Evolutionary conservation across 208 protist species (phyloP).

Genomic region (Entamoeba dispar): DNA sequence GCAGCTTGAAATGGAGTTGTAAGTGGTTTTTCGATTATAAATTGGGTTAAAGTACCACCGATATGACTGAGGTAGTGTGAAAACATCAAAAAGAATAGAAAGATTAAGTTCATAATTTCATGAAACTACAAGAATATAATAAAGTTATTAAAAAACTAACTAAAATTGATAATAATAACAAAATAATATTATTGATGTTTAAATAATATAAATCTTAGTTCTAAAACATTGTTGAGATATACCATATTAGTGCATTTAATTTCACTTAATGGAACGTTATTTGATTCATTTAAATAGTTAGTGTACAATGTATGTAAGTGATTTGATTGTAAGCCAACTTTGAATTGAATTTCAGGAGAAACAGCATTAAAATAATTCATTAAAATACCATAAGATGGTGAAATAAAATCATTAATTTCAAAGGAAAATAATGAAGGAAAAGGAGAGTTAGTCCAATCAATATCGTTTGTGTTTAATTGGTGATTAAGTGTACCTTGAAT

Average conservation of each 20-base stretch:
- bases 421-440: background rate
- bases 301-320: background rate
- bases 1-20: background rate
- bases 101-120: too few relatives aligned
- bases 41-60: background rate
- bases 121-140: too few relatives aligned
- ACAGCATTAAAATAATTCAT: background rate
- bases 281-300: too few relatives aligned
- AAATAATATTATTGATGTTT: too few relatives aligned
- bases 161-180: too few relatives aligned
- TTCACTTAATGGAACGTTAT: too few relatives aligned
- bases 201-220: too few relatives aligned
- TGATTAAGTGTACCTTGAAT: background rate
- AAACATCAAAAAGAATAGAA: too few relatives aligned
- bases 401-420: background rate
- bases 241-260: too few relatives aligned
- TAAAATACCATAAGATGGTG: background rate
- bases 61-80: too few relatives aligned
- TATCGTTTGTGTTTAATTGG: background rate
- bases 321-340: background rate
- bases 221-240: too few relatives aligned
- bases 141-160: too few relatives aligned
- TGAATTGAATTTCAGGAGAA: background rate
- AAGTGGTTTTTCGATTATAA: background rate
- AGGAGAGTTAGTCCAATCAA: background rate